Percentiles rank a stretch among this genome's conserved stretches.
Conservation (phyloP, 2,329 filamentous ascomycete genomes). For the Cladosporium sp. region DNA sequence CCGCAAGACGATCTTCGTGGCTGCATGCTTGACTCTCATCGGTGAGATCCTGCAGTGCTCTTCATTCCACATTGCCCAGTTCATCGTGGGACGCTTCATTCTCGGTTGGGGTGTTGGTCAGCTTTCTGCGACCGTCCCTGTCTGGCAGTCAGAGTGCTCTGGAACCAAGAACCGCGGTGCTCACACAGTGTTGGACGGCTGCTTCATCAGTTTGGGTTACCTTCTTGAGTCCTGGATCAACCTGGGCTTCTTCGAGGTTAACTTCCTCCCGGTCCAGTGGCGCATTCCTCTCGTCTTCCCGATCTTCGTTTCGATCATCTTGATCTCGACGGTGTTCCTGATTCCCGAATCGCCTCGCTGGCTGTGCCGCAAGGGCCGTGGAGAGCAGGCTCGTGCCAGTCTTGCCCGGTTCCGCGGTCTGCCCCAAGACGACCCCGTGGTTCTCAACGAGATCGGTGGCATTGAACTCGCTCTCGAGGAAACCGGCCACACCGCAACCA, state of each 20-base stretch:
- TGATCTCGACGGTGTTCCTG: constrained; percentile 34
- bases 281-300: constrained; percentile 47
- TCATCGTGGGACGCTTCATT: constrained; percentile 48
- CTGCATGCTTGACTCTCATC: constrained; percentile 41
- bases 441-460: constrained; percentile 42
- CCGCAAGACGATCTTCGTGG: constrained; percentile 12
- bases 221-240: constrained; percentile 47
- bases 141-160: constrained; percentile 47
- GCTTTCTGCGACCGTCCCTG: constrained; percentile 48
- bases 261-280: constrained; percentile 39
- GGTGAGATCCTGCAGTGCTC: constrained; percentile 46
- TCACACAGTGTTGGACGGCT: constrained; percentile 41
- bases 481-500: constrained; percentile 34
- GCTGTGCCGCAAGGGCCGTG: constrained; percentile 46
- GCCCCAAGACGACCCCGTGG: constrained; percentile 33
- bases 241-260: constrained; percentile 39
- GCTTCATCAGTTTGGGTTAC: constrained; percentile 45
- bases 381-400: constrained; percentile 38
- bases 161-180: constrained; percentile 37
- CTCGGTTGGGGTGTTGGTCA: constrained; percentile 49
- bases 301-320: constrained; percentile 29
- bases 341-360: constrained; percentile 46
- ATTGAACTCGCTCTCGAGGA: constrained; percentile 49
- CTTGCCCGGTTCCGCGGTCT: constrained; percentile 40
- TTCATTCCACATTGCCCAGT: constrained; percentile 39